Conservation (phyloP, 139 green algal species). For the Chlorella sorokiniana region DNA sequence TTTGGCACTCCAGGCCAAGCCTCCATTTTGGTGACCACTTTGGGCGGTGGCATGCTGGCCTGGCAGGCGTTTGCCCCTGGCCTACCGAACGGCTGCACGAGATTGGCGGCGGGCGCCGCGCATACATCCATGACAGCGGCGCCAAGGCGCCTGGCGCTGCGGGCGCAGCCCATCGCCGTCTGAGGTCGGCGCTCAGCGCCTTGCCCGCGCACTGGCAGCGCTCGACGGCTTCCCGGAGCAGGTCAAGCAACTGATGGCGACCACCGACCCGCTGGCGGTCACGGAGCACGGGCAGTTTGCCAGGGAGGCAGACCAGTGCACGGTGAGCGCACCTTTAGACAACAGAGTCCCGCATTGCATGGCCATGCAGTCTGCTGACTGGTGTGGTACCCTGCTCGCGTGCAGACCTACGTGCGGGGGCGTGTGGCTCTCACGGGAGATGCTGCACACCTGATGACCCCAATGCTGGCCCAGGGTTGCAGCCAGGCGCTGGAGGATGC, state of each 20-base stretch:
- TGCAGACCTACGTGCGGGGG: constrained; percentile 5
- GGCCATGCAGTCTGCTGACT: background rate
- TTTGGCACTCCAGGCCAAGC: background rate
- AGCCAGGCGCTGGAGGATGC: constrained; percentile 25
- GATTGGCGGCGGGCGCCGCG: constrained; percentile 15
- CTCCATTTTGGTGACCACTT: background rate
- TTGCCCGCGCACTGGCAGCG: background rate
- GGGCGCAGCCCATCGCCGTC: too few species aligned
- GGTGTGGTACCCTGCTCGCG: background rate
- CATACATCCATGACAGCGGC: background rate
- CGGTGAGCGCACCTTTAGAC: background rate
- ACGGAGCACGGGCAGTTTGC: constrained; percentile 26
- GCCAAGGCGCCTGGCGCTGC: background rate
- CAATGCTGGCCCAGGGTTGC: constrained; percentile 24
- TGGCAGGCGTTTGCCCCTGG: constrained; percentile 21
- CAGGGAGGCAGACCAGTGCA: background rate
- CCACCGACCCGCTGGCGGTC: constrained; percentile 5
- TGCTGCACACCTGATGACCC: constrained; percentile 27
- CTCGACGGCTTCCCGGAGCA: background rate
- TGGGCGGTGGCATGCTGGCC: background rate
- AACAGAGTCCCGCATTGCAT: background rate
- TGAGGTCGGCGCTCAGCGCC: background rate
- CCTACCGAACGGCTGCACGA: constrained; percentile 3
- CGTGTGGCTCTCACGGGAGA: constrained; percentile 30
- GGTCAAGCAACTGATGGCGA: background rate